These are phyloP conservation scores for Sphaerulina vaccinii DNA, from an alignment of 2,329 filamentous ascomycete genomes.

Conservation along the genomic window DNA sequence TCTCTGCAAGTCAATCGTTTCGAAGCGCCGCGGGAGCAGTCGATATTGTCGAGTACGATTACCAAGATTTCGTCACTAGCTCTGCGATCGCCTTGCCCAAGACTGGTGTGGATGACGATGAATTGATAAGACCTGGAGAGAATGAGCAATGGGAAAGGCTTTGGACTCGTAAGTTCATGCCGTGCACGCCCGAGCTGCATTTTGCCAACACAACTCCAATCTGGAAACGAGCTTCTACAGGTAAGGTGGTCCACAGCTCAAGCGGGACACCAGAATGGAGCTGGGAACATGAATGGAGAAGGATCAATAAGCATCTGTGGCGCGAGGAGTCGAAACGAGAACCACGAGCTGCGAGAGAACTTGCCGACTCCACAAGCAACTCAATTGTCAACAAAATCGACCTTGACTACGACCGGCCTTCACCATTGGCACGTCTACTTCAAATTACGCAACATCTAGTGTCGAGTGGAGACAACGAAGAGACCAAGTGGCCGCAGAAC, in stretches of 20 bases:
- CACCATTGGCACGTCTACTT: slow-evolving; percentile 11
- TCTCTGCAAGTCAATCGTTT: neutral
- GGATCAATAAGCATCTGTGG: slow-evolving; percentile 8
- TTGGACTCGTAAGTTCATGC: neutral
- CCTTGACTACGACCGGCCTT: neutral
- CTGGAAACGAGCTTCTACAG: slow-evolving; percentile 10
- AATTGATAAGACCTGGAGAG: neutral
- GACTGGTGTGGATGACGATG: neutral
- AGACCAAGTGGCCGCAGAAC: slow-evolving; percentile 8
- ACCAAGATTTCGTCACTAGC: slow-evolving; percentile 1
- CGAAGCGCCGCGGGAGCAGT: neutral
- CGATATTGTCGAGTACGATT: slow-evolving; percentile 12
- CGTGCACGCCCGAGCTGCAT: neutral
- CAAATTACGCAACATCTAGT: slow-evolving; percentile 11
- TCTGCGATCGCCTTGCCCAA: neutral
- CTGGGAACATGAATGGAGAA: slow-evolving; percentile 16
- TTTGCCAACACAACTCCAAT: slow-evolving; percentile 2
- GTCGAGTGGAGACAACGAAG: neutral
- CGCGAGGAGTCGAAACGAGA: neutral
- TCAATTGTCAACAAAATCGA: neutral
- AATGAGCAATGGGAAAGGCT: slow-evolving; percentile 2
- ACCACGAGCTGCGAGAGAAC: neutral
- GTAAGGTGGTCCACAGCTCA: slow-evolving; percentile 15
- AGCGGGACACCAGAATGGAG: slow-evolving; percentile 13
- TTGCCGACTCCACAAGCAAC: neutral